A percentile compares a stretch with the other conserved stretches of the same genome.
phyloP scores from a whole-genome alignment of 495 filamentous ascomycete genomes.

The Penicillium cosmopolitanum region DNA sequence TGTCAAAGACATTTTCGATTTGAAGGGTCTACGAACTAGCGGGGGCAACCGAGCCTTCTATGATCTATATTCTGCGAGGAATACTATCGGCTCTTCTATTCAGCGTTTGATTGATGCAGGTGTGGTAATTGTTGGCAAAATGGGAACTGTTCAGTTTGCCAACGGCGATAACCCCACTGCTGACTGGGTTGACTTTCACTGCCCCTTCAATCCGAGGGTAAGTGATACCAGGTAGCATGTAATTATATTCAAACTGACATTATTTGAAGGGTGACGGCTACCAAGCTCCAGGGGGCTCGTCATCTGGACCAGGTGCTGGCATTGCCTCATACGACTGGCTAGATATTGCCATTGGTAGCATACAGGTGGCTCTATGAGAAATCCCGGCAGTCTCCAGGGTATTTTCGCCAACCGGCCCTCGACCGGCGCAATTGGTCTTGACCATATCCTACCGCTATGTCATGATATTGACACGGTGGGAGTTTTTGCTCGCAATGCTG shows the following conservation, averaged over 20 bases:
- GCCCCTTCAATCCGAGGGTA: slow-evolving; percentile 46
- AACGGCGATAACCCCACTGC: slow-evolving; percentile 41
- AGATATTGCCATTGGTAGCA: slow-evolving; percentile 50
- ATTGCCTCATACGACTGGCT: slow-evolving; percentile 47
- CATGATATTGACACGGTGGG: slow-evolving; percentile 14
- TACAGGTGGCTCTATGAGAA: slow-evolving; percentile 40
- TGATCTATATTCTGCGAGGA: slow-evolving; percentile 36
- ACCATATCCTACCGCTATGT: slow-evolving; percentile 13
- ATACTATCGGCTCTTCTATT: slow-evolving; percentile 36
- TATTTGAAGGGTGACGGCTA: slow-evolving; percentile 41
- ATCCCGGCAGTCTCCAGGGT: slow-evolving; percentile 9
- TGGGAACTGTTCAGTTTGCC: slow-evolving; percentile 51
- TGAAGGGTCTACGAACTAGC: slow-evolving; percentile 46
- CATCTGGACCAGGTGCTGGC: slow-evolving; percentile 41
- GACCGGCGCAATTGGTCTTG: slow-evolving; percentile 4
- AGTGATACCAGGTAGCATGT: background rate
- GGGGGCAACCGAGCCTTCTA: slow-evolving; percentile 47
- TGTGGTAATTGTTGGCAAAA: slow-evolving; percentile 53
- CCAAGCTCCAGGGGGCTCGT: slow-evolving; percentile 42
- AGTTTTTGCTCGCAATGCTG: slow-evolving; percentile 13
- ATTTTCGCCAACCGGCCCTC: slow-evolving; percentile 15
- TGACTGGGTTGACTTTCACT: slow-evolving; percentile 47
- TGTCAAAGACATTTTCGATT: slow-evolving; percentile 51
- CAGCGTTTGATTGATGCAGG: slow-evolving; percentile 46
- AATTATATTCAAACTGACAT: background rate